Base-by-base conservation (phyloP, 164 flowering plant species). In the Brasenia schreberi region DNA sequence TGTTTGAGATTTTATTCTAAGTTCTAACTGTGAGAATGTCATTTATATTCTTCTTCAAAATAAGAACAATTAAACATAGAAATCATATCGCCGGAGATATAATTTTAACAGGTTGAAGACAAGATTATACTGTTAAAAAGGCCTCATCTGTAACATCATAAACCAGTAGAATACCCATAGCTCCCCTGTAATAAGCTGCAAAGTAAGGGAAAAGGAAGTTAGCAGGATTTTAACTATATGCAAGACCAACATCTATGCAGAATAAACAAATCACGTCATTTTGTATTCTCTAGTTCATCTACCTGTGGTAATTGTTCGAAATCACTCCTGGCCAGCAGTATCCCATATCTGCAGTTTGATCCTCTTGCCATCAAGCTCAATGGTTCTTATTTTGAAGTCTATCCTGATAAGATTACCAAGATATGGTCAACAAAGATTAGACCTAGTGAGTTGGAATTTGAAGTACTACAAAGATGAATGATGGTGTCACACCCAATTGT, bases 291-390 rank as follows among this genome's bases (percentile, higher is more conserved):
- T 7, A 7, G 63, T 18, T 23, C 63, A 52, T 39, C 56, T 69
- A 81, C 88, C 88, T 44, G 88, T 84, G 19, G 91, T 86, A 69
- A 84, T 86, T 59, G 91, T 86, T 9, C 87, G 76, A 75, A 86
- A 84, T 52, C 90, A 81, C 73, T 86, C 88, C 68, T 86, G 90
- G 45, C 90, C 90, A 77, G 90, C 90, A 3, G 90, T 84, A 68
- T 86, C 90, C 90, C 90, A 86, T 43, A 86, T 86, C 74, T 86
- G 90, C 59, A 86, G 84, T 66, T 86, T 86, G 70, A 86, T 81
- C 53, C 87, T 76, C 70, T 83, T 84, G 6, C 83, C 83, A 77
- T 86, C 88, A 71, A 84, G 91, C 76, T 86, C 91, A 69, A 86
- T 83, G 61, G 88, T 86, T 71, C 91, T 80, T 68, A 86, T 86